Percentiles rank a stretch among this genome's conserved stretches.
Evolutionary conservation across 768 basidiomycete species (phyloP).

Genomic region (Hebeloma cylindrosporum): DNA sequence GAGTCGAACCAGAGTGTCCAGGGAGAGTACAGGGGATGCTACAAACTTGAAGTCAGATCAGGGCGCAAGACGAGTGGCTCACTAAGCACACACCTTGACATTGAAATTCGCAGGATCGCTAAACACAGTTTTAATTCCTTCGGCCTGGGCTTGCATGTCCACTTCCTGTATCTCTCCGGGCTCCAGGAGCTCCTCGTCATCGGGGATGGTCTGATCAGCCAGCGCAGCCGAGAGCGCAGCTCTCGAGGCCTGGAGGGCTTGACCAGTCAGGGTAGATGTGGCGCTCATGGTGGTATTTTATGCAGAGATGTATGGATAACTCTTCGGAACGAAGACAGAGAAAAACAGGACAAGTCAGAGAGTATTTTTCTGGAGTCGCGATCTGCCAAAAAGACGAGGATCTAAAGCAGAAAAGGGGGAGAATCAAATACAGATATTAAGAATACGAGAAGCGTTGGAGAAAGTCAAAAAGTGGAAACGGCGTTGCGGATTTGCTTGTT

Average conservation of each 20-base stretch:
- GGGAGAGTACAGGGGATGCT: slow-evolving; percentile 93
- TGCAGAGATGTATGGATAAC: slow-evolving; percentile 15
- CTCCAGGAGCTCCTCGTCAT: slow-evolving; percentile 48
- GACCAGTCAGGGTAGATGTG: slow-evolving; percentile 55
- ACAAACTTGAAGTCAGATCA: slow-evolving; percentile 5
- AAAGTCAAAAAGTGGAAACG: slow-evolving; percentile 1
- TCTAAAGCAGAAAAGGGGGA: slow-evolving; percentile 13
- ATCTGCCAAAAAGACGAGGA: slow-evolving; percentile 8
- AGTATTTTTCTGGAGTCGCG: slow-evolving; percentile 4
- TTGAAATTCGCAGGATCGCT: slow-evolving; percentile 92
- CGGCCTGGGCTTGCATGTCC: slow-evolving; percentile 81
- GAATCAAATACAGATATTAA: slow-evolving; percentile 18
- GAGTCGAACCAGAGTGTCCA: slow-evolving; percentile 99
- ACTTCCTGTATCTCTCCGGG: slow-evolving; percentile 87
- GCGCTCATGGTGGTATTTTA: slow-evolving; percentile 32
- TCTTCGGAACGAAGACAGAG: slow-evolving; percentile 12
- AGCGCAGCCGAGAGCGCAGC: slow-evolving; percentile 76
- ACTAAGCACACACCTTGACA: slow-evolving; percentile 69
- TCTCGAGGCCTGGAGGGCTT: slow-evolving; percentile 76
- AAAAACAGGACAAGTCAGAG: slow-evolving; percentile 10
- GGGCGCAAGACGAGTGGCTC: slow-evolving; percentile 4
- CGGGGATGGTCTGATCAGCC: slow-evolving; percentile 35
- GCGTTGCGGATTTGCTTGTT: slow-evolving; percentile 14
- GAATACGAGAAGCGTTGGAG: slow-evolving; percentile 7
- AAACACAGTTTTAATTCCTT: slow-evolving; percentile 89